Evolutionary conservation across 768 basidiomycete species (phyloP).

Genomic region (Trametes maxima): DNA sequence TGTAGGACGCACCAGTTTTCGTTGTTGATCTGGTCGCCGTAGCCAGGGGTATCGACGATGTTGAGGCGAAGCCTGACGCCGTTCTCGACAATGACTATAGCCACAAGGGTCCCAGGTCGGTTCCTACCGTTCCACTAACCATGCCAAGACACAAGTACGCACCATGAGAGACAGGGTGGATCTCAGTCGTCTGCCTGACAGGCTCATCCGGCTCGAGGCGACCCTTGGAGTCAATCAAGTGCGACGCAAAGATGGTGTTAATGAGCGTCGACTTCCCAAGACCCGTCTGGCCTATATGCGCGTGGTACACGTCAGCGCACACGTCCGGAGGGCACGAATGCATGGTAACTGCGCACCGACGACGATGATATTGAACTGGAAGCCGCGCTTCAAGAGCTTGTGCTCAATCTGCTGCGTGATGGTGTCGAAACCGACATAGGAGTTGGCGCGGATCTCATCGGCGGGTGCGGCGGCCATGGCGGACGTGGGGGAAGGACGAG

Average conservation of each 20-base stretch:
- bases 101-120: not conserved
- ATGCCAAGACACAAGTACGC: not conserved
- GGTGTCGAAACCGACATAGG: conserved; percentile 97
- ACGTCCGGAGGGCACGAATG: not conserved
- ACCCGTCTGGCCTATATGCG: conserved; percentile 83
- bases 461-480: conserved; percentile 43
- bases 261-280: conserved; percentile 98
- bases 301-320: not conserved
- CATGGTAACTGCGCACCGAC: conserved; percentile 63
- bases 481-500: conserved; percentile 1
- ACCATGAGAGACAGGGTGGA: conserved; percentile 95
- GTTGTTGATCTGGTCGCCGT: conserved; percentile 98
- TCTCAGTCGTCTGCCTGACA: conserved; percentile 94
- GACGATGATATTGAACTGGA: conserved; percentile 99
- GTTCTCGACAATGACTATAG: conserved; percentile 90
- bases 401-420: conserved; percentile 98
- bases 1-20: conserved; percentile 81
- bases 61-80: conserved; percentile 93
- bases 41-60: conserved; percentile 98
- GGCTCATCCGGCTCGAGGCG: conserved; percentile 86
- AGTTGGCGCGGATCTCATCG: conserved; percentile 86
- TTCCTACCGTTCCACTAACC: too few species aligned
- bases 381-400: conserved; percentile 98
- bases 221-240: conserved; percentile 97
- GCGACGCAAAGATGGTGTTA: conserved; percentile 98